Base-by-base conservation (phyloP, 2,329 filamentous ascomycete genomes). In the Venturia effusa region DNA sequence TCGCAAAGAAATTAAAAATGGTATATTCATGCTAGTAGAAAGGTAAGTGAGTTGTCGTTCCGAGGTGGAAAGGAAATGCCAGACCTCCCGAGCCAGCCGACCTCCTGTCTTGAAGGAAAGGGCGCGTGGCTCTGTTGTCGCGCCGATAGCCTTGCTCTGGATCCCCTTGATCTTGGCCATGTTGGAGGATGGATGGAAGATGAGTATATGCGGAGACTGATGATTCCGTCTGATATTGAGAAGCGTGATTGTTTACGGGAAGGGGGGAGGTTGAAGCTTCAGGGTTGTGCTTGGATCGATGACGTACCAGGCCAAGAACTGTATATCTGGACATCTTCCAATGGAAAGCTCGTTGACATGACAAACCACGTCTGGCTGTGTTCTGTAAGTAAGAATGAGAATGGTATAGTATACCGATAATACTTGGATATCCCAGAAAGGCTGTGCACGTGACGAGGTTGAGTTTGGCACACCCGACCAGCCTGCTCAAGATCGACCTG, bases 71-170 rank as follows among this genome's bases (percentile, higher is more conserved):
- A 19, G 51, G 51, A 15, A 19, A 57, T 34, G n/a, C 1, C 51
- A n/a, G 4, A 57, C 51, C 51, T 57, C 34, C 51, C 51, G 51
- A 24, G 51, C 51, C 19, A 57, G 51, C 51, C 51, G 51, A 34
- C 51, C 51, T 57, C 51, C 51, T 34, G 51, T 57, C n/a, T 57
- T 57, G 51, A 57, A 57, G 27, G 51, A 57, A n/a, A 57, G 27
- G 27, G 51, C 51, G 51, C 51, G 51, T 57, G 51, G 51, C 51
- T 57, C 51, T 34, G 15, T 19, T 32, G 51, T 57, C 30, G 51
- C 51, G 30, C 51, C 51, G 51, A 57, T 57, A 30, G 51, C 15
- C 51, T 57, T 57, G 19, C 27, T 57, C 27, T 57, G 34, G 27
- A 57, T 57, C 11, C 51, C 51, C 51, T 57, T 32, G 27, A 57